Conservation (phyloP, 768 basidiomycete species). For the Rhodotorula kratochvilovae region DNA sequence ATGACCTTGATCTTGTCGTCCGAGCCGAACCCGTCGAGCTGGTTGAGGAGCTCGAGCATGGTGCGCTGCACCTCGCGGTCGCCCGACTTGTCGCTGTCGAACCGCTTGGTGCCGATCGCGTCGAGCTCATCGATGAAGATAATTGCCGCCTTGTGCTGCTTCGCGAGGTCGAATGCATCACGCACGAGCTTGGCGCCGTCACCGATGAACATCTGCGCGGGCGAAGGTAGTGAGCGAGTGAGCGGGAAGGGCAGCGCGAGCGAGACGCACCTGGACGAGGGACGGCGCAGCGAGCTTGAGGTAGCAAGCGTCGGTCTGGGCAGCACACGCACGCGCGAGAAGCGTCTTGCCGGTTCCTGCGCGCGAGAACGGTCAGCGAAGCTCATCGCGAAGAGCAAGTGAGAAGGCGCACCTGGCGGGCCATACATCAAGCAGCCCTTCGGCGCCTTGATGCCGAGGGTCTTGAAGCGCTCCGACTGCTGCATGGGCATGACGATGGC, state of each 20-base stretch:
- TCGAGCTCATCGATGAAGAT: conserved; percentile 98
- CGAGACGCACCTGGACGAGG: conserved; percentile 66
- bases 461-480: conserved; percentile 97
- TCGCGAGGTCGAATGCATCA: conserved; percentile 95
- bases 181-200: conserved; percentile 98
- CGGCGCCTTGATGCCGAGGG: conserved; percentile 91
- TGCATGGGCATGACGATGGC: conserved; percentile 98
- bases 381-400: neutral
- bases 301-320: conserved; percentile 95
- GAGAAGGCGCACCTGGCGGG: conserved; percentile 68
- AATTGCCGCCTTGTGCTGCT: conserved; percentile 90
- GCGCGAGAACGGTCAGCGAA: neutral
- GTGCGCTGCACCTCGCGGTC: conserved; percentile 99
- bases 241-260: neutral
- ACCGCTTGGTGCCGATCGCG: conserved; percentile 97
- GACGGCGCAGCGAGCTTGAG: conserved; percentile 96
- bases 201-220: conserved; percentile 83
- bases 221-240: neutral
- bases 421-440: conserved; percentile 99
- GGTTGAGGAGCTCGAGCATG: conserved; percentile 98
- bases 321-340: conserved; percentile 93
- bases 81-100: conserved; percentile 97
- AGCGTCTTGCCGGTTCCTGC: conserved; percentile 93
- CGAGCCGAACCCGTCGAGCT: conserved; percentile 94
- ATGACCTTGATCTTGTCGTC: conserved; percentile 99